Percentiles rank a stretch among this genome's conserved stretches.
Conservation (phyloP, 2,329 filamentous ascomycete species). For the Aspergillus alliaceus region DNA sequence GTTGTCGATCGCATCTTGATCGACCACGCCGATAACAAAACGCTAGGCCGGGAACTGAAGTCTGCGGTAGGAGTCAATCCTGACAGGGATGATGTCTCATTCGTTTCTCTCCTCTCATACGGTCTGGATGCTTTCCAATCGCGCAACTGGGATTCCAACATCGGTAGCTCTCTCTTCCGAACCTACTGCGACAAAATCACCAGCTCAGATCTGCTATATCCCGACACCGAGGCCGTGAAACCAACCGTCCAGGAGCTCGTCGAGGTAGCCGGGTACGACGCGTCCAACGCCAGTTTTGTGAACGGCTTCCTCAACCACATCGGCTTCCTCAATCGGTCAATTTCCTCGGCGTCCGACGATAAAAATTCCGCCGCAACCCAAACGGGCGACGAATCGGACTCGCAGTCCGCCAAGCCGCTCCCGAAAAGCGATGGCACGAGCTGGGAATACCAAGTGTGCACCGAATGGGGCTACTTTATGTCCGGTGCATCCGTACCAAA, state of each 20-base stretch:
- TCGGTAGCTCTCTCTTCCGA: conserved; percentile 51
- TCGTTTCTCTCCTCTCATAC: conserved; percentile 38
- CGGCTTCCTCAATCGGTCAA: conserved; percentile 52
- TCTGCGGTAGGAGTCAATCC: conserved; percentile 50
- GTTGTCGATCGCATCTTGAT: conserved; percentile 61
- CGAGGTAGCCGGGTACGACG: conserved; percentile 14
- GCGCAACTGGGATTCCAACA: conserved; percentile 60
- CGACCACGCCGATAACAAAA: conserved; percentile 45
- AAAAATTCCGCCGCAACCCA: background rate
- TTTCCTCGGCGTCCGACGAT: conserved; percentile 38
- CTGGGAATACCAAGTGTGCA: conserved; percentile 62
- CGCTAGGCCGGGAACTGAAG: conserved; percentile 51
- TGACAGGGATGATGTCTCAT: conserved; percentile 11
- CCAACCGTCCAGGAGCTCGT: conserved; percentile 26
- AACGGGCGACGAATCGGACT: background rate
- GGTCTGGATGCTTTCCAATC: conserved; percentile 55
- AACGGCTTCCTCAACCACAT: conserved; percentile 58
- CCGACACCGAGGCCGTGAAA: conserved; percentile 26
- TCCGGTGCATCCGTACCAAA: conserved; percentile 69
- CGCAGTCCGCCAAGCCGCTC: background rate
- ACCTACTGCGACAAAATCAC: conserved; percentile 60
- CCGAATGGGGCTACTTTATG: conserved; percentile 73
- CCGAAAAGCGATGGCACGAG: conserved; percentile 39
- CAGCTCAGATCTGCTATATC: conserved; percentile 44
- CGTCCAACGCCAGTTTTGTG: conserved; percentile 44